Conservation (phyloP, 352 stramenopile genomes). For the Phytophthora multivora region DNA sequence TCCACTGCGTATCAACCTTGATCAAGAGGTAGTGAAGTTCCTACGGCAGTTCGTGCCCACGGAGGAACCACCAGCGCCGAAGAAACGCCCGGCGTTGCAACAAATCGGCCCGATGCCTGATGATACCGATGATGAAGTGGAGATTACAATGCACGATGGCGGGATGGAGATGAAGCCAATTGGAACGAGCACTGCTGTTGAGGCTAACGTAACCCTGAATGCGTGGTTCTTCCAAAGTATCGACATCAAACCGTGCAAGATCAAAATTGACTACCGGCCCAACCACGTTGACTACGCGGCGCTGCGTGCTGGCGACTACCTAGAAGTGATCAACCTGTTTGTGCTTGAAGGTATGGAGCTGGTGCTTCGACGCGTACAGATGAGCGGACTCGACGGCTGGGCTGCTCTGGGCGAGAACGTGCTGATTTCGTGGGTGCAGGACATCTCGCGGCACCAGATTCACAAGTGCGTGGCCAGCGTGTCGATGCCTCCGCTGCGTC, state of each 20-base stretch:
- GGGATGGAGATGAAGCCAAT: conserved; percentile 62
- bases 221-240: conserved; percentile 90
- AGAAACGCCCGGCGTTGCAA: conserved; percentile 6
- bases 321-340: conserved; percentile 91
- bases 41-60: conserved; percentile 80
- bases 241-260: conserved; percentile 88
- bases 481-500: conserved; percentile 82
- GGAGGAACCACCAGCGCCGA: conserved; percentile 31
- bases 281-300: conserved; percentile 89
- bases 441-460: conserved; percentile 89
- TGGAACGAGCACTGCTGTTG: conserved; percentile 22
- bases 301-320: conserved; percentile 80
- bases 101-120: conserved; percentile 30
- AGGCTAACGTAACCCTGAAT: conserved; percentile 53
- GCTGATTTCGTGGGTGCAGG: conserved; percentile 86
- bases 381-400: conserved; percentile 84
- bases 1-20: conserved; percentile 83
- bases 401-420: conserved; percentile 70
- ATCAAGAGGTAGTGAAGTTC: conserved; percentile 89
- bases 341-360: conserved; percentile 90
- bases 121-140: conserved; percentile 38
- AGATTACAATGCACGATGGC: conserved; percentile 33
- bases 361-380: conserved; percentile 82
- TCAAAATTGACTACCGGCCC: conserved; percentile 91
- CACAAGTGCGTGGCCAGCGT: conserved; percentile 91